phyloP scores from a whole-genome alignment of 345 rosid species.

The Eucalyptus coolabah region DNA sequence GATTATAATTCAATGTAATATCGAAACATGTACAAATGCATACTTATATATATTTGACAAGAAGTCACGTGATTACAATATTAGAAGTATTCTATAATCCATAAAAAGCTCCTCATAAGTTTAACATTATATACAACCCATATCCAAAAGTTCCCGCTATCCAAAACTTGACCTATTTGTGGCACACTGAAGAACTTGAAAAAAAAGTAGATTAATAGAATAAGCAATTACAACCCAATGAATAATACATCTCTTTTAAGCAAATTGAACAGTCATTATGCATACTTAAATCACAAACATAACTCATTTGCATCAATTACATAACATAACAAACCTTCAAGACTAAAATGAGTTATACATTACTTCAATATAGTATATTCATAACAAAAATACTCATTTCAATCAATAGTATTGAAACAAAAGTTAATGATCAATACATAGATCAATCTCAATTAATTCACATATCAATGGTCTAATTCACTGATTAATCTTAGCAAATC shows the following conservation, averaged over 20 bases:
- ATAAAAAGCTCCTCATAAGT: background rate
- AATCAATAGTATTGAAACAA: background rate
- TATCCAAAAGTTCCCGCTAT: background rate
- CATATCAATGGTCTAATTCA: background rate
- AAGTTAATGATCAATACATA: accelerated
- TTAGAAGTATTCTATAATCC: background rate
- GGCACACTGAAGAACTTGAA: accelerated
- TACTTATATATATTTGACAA: too few relatives aligned
- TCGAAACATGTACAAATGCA: too few relatives aligned
- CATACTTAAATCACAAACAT: background rate
- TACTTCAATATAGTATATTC: background rate
- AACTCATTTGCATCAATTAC: background rate
- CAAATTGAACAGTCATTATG: background rate
- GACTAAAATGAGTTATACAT: too few relatives aligned
- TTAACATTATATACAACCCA: too few relatives aligned
- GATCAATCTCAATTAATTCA: background rate
- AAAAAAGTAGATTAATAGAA: background rate
- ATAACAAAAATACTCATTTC: background rate
- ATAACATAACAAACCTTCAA: background rate
- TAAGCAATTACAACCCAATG: background rate
- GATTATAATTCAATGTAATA: background rate
- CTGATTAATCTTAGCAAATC: background rate
- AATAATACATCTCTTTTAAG: background rate
- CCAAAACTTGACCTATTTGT: background rate
- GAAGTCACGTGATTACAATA: too few relatives aligned